phyloP scores from a whole-genome alignment of 768 basidiomycete genomes.

The Tulasnella sp. region DNA sequence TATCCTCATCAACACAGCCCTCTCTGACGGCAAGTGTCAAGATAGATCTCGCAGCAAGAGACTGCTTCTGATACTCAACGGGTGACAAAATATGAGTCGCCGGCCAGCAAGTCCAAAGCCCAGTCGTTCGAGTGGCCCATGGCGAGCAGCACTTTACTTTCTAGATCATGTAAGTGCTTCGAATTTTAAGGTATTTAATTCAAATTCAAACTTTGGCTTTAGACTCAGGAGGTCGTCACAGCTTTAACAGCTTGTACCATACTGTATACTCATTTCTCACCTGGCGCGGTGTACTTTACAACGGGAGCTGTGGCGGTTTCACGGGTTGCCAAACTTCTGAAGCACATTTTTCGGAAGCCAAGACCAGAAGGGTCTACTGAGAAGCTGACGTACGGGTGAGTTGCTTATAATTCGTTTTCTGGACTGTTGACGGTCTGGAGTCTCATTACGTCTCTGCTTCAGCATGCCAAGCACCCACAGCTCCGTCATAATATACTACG shows the following conservation, averaged over 20 bases:
- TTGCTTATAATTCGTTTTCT: not conserved
- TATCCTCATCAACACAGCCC: not conserved
- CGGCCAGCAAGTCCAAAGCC: not conserved
- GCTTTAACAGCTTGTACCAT: not conserved
- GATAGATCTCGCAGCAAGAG: too few species aligned
- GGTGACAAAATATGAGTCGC: not conserved
- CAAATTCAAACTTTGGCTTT: not conserved
- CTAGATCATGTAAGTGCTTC: not conserved
- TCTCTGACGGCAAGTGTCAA: too few species aligned
- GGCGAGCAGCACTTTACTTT: not conserved
- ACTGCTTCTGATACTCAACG: too few species aligned
- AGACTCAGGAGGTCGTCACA: slow-evolving; percentile 7
- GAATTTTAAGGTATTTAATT: not conserved
- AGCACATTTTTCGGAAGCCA: slow-evolving; percentile 1
- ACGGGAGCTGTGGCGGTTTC: not conserved
- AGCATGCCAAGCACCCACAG: slow-evolving; percentile 12
- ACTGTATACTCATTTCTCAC: slow-evolving; percentile 1
- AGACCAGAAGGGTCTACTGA: not conserved
- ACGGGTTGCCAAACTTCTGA: slow-evolving; percentile 5
- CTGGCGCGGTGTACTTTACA: slow-evolving; percentile 1
- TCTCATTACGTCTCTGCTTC: not conserved
- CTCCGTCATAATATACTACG: slow-evolving; percentile 9
- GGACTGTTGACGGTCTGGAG: not conserved
- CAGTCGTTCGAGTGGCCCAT: not conserved
- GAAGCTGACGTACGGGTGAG: slow-evolving; percentile 8